Percentiles rank a stretch among this genome's conserved stretches.
Evolutionary conservation across 306 rosid species (phyloP).

Genomic region (Argentina anserina): DNA sequence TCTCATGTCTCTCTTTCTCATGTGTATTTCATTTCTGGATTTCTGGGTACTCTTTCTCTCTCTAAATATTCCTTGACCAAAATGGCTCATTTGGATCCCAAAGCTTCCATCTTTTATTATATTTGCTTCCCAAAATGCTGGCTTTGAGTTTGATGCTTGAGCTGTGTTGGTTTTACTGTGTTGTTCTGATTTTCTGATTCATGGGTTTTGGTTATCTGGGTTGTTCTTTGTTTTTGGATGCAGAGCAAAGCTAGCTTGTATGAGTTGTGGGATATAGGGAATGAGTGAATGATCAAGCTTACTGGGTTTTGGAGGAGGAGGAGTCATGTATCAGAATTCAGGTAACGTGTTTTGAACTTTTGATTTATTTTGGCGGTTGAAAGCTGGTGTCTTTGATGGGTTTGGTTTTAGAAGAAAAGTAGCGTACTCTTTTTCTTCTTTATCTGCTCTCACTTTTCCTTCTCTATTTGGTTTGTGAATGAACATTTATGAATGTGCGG

Average conservation of each 20-base stretch:
- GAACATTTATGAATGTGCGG: background rate
- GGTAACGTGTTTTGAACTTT: conserved; percentile 24
- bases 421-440: background rate
- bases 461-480: background rate
- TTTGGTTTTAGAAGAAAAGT: background rate
- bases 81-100: conserved; percentile 71
- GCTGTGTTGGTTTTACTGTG: conserved; percentile 26
- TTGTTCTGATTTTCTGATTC: conserved; percentile 29
- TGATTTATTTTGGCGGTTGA: background rate
- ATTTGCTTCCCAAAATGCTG: conserved; percentile 25
- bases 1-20: conserved; percentile 49
- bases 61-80: conserved; percentile 49
- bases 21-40: conserved; percentile 49
- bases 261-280: conserved; percentile 6
- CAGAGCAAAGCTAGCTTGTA: conserved; percentile 4
- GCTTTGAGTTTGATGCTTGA: conserved; percentile 38
- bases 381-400: conserved; percentile 20
- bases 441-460: background rate
- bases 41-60: conserved; percentile 45
- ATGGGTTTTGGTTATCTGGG: conserved; percentile 15
- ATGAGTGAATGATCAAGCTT: conserved; percentile 21
- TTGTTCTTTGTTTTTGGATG: conserved; percentile 6
- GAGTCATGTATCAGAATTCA: conserved; percentile 4
- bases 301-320: conserved; percentile 15
- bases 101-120: conserved; percentile 37